These are phyloP conservation scores for Trichophyton rubrum DNA, from an alignment of 2,329 filamentous ascomycete genomes.

Conservation along the genomic window DNA sequence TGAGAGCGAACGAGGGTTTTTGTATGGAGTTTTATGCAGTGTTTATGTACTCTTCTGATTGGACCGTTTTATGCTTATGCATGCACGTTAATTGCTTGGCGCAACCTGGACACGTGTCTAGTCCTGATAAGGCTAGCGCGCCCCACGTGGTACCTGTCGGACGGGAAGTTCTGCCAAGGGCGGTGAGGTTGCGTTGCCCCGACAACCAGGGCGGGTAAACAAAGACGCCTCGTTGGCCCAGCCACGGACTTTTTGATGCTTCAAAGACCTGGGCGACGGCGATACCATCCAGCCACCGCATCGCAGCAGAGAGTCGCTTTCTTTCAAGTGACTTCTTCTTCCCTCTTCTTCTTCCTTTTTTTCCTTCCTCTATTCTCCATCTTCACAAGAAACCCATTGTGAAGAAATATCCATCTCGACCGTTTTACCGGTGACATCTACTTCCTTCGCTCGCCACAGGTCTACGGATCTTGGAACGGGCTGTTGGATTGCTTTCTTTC, in stretches of 20 bases:
- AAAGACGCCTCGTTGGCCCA: conserved; percentile 28
- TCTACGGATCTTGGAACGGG: background rate
- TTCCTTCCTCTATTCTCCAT: background rate
- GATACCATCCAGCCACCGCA: conserved; percentile 7
- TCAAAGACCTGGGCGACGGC: background rate
- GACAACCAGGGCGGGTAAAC: conserved; percentile 28
- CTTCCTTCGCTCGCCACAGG: background rate
- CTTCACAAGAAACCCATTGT: background rate
- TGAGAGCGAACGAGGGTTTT: no score
- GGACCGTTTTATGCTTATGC: background rate
- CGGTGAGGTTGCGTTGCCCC: conserved; percentile 20
- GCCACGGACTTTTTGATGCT: conserved; percentile 19
- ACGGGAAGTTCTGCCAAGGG: conserved; percentile 15
- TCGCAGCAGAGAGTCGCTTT: background rate
- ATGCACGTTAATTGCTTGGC: background rate
- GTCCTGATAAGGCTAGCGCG: background rate
- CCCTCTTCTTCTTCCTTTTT: background rate
- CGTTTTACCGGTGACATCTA: background rate
- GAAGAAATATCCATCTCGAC: background rate
- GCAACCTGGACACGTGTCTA: background rate
- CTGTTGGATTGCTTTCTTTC: conserved; percentile 2
- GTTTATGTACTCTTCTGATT: background rate
- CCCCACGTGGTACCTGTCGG: background rate
- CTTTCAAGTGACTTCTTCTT: background rate
- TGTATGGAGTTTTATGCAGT: background rate